Percentiles rank a stretch among this genome's conserved stretches.
phyloP scores from a whole-genome alignment of 169 alveolate genomes.

The Plasmodium blacklocki region DNA sequence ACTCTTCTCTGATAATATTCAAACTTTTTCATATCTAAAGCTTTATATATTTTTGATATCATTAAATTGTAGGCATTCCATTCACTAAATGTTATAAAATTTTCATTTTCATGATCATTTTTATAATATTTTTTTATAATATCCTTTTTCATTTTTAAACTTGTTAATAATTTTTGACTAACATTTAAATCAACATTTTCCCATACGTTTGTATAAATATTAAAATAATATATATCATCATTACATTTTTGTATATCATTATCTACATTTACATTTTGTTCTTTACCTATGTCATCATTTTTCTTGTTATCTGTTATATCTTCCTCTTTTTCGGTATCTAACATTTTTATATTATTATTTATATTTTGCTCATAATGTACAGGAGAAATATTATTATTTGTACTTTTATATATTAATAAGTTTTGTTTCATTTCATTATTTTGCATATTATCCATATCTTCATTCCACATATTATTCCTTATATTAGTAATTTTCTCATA shows the following conservation, averaged over 20 bases:
- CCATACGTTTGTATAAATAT: constrained; percentile 45
- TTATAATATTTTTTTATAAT: constrained; percentile 48
- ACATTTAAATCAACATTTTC: constrained; percentile 53
- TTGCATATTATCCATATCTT: constrained; percentile 34
- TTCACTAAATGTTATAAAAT: constrained; percentile 49
- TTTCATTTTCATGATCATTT: constrained; percentile 24
- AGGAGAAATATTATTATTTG: background rate
- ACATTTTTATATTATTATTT: background rate
- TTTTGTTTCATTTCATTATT: constrained; percentile 37
- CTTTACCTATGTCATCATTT: constrained; percentile 2
- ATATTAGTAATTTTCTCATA: constrained; percentile 45
- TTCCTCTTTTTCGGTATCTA: constrained; percentile 19
- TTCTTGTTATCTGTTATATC: constrained; percentile 17
- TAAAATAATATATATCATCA: constrained; percentile 53
- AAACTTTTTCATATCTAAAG: constrained; percentile 51
- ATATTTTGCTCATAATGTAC: background rate
- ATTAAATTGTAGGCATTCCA: constrained; percentile 50
- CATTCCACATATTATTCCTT: constrained; percentile 52
- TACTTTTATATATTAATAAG: background rate
- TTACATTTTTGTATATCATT: constrained; percentile 2
- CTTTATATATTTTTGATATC: constrained; percentile 51
- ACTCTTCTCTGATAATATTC: constrained; percentile 41
- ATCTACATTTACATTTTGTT: background rate
- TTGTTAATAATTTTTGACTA: constrained; percentile 44
- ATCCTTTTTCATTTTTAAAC: constrained; percentile 21